phyloP scores from a whole-genome alignment of 495 filamentous ascomycete genomes.

The Hyaloscypha hepaticicola region DNA sequence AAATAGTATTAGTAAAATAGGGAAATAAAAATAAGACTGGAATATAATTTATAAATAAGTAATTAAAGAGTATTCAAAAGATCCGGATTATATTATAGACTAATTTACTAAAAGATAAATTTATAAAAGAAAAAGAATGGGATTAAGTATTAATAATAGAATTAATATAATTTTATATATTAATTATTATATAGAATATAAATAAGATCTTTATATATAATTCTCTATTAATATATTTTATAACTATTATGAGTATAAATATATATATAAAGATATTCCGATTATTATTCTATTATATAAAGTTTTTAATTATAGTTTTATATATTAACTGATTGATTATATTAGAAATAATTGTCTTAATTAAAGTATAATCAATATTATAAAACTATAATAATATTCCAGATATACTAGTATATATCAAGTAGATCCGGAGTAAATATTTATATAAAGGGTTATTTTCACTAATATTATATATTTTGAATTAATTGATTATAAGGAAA shows the following conservation, averaged over 20 bases:
- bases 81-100: too few relatives aligned
- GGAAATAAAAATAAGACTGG: too few relatives aligned
- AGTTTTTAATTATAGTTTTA: slow-evolving; percentile 1
- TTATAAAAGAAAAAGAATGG: too few relatives aligned
- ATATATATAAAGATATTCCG: background rate
- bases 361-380: background rate
- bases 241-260: slow-evolving; percentile 9
- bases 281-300: background rate
- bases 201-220: slow-evolving; percentile 2
- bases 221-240: slow-evolving; percentile 11
- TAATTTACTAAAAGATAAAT: too few relatives aligned
- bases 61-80: too few relatives aligned
- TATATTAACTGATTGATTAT: slow-evolving; percentile 11
- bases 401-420: background rate
- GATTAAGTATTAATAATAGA: background rate
- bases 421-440: slow-evolving; percentile 1
- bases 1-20: too few relatives aligned
- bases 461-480: slow-evolving; percentile 4
- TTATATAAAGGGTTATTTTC: slow-evolving; percentile 13
- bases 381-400: too few relatives aligned
- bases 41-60: too few relatives aligned
- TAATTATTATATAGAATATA: slow-evolving; percentile 8
- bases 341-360: background rate
- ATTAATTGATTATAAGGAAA: background rate
- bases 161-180: slow-evolving; percentile 5